These are phyloP conservation scores for Chytriomyces sp. DNA, from an alignment of 192 early-diverging fungal genomes.

Conservation along the genomic window DNA sequence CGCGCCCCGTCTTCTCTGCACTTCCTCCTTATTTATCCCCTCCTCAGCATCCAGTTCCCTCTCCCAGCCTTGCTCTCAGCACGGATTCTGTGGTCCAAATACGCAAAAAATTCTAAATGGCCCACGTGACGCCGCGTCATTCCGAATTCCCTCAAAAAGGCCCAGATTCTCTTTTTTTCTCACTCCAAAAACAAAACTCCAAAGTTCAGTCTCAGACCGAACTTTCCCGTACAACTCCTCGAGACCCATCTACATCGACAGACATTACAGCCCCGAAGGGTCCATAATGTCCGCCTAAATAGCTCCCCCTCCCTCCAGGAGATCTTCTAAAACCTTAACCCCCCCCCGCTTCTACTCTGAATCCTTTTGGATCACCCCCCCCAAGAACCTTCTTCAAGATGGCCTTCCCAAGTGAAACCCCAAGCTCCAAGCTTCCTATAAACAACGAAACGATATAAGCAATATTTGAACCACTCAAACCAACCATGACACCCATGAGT, in stretches of 20 bases:
- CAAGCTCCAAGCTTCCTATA: constrained; percentile 7
- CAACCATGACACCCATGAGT: constrained; percentile 13
- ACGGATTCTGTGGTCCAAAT: no score
- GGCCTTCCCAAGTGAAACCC: constrained; percentile 27
- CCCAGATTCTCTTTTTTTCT: not conserved
- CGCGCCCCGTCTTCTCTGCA: no score
- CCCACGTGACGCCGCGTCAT: no score
- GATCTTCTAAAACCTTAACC: constrained; percentile 21
- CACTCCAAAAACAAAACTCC: not conserved
- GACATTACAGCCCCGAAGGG: not conserved
- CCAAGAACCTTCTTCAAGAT: constrained; percentile 15
- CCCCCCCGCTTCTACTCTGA: not conserved
- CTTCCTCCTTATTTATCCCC: no score
- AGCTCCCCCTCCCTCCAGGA: constrained; percentile 3
- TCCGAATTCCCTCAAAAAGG: no score
- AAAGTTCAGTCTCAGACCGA: not conserved
- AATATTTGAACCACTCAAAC: not conserved
- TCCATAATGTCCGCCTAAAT: constrained; percentile 34
- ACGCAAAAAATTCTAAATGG: no score
- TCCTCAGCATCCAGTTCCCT: no score
- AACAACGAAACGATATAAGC: constrained; percentile 5
- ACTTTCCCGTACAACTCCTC: not conserved
- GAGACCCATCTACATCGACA: not conserved
- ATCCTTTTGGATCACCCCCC: constrained; percentile 33
- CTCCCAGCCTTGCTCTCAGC: no score